Evolutionary conservation across 164 flowering plant genomes (phyloP).

Genomic region (Sextonia rubra): DNA sequence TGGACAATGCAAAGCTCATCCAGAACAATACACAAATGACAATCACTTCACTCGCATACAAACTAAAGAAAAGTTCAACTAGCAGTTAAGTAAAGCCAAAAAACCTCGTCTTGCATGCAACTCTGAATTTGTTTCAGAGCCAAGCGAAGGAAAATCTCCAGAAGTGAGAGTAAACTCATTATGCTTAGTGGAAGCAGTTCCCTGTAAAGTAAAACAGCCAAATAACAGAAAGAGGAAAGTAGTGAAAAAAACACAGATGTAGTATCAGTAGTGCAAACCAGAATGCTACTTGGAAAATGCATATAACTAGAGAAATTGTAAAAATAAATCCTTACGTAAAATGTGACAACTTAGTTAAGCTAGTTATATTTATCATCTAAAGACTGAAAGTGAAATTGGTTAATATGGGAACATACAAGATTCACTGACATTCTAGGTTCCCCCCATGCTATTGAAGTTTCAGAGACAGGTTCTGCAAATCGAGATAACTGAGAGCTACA

Average conservation of each 20-base stretch:
- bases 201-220: conserved; percentile 34
- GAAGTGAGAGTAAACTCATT: conserved; percentile 64
- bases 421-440: conserved; percentile 49
- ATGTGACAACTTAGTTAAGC: neutral
- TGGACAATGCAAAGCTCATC: neutral
- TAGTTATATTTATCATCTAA: neutral
- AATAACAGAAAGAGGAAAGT: neutral
- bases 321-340: neutral
- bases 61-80: too few relatives aligned
- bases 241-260: neutral
- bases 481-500: conserved; percentile 93
- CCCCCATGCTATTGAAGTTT: conserved; percentile 65
- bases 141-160: conserved; percentile 97
- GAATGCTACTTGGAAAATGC: neutral
- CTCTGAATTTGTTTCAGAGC: conserved; percentile 47
- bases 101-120: conserved; percentile 39
- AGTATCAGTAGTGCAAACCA: neutral
- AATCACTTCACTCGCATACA: neutral
- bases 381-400: neutral
- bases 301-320: neutral
- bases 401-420: conserved; percentile 39
- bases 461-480: conserved; percentile 74
- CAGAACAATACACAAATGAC: neutral
- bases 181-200: conserved; percentile 38
- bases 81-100: neutral